Evolutionary conservation across 768 basidiomycete species (phyloP).

Genomic region (Amanita molliuscula): DNA sequence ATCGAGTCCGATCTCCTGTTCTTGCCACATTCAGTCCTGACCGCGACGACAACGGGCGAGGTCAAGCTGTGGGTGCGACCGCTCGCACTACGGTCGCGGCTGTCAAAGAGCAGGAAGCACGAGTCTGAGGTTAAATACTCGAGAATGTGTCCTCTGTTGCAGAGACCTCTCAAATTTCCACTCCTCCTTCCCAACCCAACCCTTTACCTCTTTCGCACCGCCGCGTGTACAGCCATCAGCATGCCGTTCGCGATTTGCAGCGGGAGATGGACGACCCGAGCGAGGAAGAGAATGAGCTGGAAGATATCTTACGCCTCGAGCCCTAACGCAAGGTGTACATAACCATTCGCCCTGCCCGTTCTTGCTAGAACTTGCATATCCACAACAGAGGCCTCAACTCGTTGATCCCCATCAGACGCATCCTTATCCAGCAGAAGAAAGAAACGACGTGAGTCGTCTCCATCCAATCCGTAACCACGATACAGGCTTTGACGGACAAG

Average conservation of each 20-base stretch:
- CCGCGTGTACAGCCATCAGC: slow-evolving; percentile 46
- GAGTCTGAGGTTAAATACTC: neutral
- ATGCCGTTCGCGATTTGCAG: slow-evolving; percentile 54
- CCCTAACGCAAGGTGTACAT: slow-evolving; percentile 5
- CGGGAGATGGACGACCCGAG: slow-evolving; percentile 78
- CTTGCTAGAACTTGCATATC: slow-evolving; percentile 47
- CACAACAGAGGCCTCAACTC: slow-evolving; percentile 58
- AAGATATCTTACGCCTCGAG: slow-evolving; percentile 62
- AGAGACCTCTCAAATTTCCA: slow-evolving; percentile 53
- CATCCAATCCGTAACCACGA: slow-evolving; percentile 21
- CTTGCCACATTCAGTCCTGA: slow-evolving; percentile 69
- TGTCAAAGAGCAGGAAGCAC: slow-evolving; percentile 14
- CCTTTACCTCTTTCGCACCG: slow-evolving; percentile 47
- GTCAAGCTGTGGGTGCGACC: slow-evolving; percentile 84
- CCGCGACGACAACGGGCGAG: slow-evolving; percentile 65
- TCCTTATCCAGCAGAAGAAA: slow-evolving; percentile 69
- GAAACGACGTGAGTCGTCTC: slow-evolving; percentile 62
- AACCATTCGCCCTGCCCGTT: neutral
- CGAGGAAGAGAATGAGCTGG: slow-evolving; percentile 77
- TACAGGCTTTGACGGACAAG: too few species aligned
- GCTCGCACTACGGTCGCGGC: slow-evolving; percentile 35
- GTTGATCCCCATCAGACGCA: slow-evolving; percentile 65
- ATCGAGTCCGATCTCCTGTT: slow-evolving; percentile 76
- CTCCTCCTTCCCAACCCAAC: slow-evolving; percentile 56
- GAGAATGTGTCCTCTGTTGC: slow-evolving; percentile 30